Base-by-base conservation (phyloP, 1,284 basidiomycete species). In the Microbotryomycetes sp. region DNA sequence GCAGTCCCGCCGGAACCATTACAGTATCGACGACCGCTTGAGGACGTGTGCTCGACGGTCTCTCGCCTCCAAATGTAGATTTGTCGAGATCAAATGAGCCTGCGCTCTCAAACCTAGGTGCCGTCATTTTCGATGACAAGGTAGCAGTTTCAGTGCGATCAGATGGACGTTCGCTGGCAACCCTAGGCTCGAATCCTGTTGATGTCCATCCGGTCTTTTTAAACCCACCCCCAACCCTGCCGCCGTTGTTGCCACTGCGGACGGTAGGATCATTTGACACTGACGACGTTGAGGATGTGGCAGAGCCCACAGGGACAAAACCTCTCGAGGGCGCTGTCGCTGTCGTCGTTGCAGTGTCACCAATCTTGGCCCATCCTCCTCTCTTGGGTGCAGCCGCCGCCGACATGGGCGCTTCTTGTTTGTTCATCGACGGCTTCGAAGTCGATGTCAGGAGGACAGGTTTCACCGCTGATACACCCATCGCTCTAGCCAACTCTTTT, bases 401-500 rank as follows among this genome's bases (percentile, higher is more conserved):
- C 19, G 36, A 9, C 36, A 42, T 12, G 36, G n/a, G n/a, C n/a
- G n/a, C n/a, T n/a, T n/a, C n/a, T n/a, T n/a, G n/a, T n/a, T n/a
- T n/a, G n/a, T n/a, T n/a, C n/a, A n/a, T n/a, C n/a, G n/a, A n/a
- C n/a, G n/a, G n/a, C n/a, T n/a, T n/a, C n/a, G n/a, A n/a, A n/a
- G 36, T 42, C 36, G 36, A 19, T 9, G 9, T 42, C 12, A 42
- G 36, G 9, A 42, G 9, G 19, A 19, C 9, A 12, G 36, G 36
- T 16, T 49, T 51, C 23, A 58, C 49, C 6, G 48, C 56, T 30
- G 56, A 47, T 4, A 25, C 49, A 5, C 49, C 56, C 56, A 58
- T 58, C 19, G 23, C 7, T 25, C 51, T 58, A 9, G 31, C 32
- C 29, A 58, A n/a, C 31, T 50, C 56, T 32, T 58, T 58, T 36